These are phyloP conservation scores for Cornus suecica DNA, from an alignment of 148 eudicot genomes.

Conservation along the genomic window DNA sequence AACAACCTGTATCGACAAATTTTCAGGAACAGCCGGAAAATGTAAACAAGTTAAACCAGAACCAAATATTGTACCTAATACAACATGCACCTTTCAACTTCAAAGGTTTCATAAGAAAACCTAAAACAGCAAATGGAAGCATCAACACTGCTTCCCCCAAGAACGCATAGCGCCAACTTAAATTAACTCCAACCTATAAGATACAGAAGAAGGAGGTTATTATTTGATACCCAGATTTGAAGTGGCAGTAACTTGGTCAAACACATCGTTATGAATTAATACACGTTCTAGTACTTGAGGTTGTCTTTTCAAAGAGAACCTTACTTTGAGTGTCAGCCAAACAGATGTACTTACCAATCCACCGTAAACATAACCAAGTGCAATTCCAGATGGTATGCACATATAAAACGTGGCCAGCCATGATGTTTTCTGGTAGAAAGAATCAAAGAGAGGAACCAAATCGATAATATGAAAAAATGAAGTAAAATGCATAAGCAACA, in stretches of 20 bases:
- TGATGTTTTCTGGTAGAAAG: constrained; percentile 63
- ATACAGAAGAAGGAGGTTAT: not conserved
- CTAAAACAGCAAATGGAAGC: constrained; percentile 88
- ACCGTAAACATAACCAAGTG: constrained; percentile 93
- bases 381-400: constrained; percentile 98
- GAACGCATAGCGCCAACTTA: constrained; percentile 83
- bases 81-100: constrained; percentile 67
- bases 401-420: constrained; percentile 94
- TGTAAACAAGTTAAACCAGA: constrained; percentile 4
- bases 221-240: not conserved
- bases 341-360: constrained; percentile 56
- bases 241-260: not conserved
- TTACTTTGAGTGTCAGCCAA: not conserved
- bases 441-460: not conserved
- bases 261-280: not conserved
- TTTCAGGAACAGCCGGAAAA: constrained; percentile 14
- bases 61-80: not conserved
- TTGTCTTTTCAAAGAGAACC: not conserved
- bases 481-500: not conserved
- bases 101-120: constrained; percentile 85
- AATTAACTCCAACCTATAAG: constrained; percentile 61
- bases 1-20: constrained; percentile 52
- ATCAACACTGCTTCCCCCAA: constrained; percentile 73
- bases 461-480: not conserved
- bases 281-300: not conserved